These are phyloP conservation scores for Samsoniella hepiali DNA, from an alignment of 2,329 filamentous ascomycete species.

Conservation along the genomic window DNA sequence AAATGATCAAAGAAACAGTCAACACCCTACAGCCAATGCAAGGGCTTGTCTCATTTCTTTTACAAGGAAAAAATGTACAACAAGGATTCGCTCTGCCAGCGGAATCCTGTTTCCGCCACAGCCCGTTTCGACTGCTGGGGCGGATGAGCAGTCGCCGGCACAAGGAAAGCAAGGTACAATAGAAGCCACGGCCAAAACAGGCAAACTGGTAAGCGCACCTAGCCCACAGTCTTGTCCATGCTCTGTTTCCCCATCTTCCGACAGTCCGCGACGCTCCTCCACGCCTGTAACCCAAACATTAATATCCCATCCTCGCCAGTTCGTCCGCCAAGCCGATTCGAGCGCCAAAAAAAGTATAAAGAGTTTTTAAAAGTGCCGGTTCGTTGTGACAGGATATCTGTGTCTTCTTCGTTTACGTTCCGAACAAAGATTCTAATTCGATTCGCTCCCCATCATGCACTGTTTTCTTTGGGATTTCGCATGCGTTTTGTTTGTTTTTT, in stretches of 20 bases:
- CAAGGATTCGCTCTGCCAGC: slow-evolving; percentile 12
- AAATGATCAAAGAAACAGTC: slow-evolving; percentile 13
- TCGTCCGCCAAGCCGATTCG: slow-evolving; percentile 18
- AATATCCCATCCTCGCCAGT: slow-evolving; percentile 14
- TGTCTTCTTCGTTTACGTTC: slow-evolving; percentile 17
- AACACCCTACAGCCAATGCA: slow-evolving; percentile 14
- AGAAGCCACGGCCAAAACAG: neutral
- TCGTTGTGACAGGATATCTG: slow-evolving; percentile 20
- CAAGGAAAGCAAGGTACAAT: neutral
- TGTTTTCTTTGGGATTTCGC: neutral
- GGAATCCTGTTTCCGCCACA: slow-evolving; percentile 11
- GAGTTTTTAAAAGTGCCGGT: neutral
- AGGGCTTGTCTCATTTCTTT: slow-evolving; percentile 13
- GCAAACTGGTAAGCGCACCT: neutral
- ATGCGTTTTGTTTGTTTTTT: slow-evolving; percentile 27
- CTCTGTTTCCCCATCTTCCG: neutral
- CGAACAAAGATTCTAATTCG: slow-evolving; percentile 6
- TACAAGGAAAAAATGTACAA: slow-evolving; percentile 22
- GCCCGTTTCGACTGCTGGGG: slow-evolving; percentile 7
- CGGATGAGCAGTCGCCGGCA: neutral
- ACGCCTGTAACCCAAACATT: slow-evolving; percentile 16
- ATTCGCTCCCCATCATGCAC: slow-evolving; percentile 5
- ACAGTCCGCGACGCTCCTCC: neutral
- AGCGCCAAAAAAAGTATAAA: slow-evolving; percentile 9
- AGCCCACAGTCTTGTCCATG: neutral